phyloP scores from a whole-genome alignment of 495 filamentous ascomycete genomes.

The Astrocystis sublimbata region DNA sequence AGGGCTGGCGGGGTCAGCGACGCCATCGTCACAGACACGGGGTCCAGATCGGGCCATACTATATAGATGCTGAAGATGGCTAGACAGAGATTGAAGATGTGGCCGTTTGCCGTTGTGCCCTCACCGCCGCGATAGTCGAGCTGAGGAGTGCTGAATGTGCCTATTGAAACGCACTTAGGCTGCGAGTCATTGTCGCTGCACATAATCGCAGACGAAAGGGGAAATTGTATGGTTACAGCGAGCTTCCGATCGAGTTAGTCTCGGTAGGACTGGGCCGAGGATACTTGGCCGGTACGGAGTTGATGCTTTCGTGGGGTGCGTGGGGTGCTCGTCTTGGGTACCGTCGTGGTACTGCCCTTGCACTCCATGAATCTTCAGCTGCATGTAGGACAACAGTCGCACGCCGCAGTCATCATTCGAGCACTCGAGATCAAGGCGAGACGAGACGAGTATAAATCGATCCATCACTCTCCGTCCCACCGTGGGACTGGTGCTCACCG shows the following conservation, averaged over 20 bases:
- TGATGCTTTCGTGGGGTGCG: not conserved
- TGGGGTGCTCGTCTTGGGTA: not conserved
- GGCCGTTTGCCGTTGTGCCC: not conserved
- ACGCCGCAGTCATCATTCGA: too few species aligned
- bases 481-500: too few species aligned
- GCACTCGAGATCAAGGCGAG: too few species aligned
- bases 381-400: not conserved
- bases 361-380: not conserved
- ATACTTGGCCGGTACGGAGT: not conserved
- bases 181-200: not conserved
- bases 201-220: not conserved
- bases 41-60: not conserved
- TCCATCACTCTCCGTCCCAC: too few species aligned
- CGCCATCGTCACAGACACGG: not conserved
- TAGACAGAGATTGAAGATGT: too few species aligned
- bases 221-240: not conserved
- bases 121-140: not conserved
- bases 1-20: not conserved
- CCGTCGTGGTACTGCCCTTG: not conserved
- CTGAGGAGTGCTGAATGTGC: too few species aligned
- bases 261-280: conserved; percentile 16
- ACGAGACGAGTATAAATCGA: too few species aligned
- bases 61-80: not conserved
- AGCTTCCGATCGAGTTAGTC: conserved; percentile 15
- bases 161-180: not conserved